phyloP scores from a whole-genome alignment of 176 grass and related monocot genomes.

The Zoysia pacifica region DNA sequence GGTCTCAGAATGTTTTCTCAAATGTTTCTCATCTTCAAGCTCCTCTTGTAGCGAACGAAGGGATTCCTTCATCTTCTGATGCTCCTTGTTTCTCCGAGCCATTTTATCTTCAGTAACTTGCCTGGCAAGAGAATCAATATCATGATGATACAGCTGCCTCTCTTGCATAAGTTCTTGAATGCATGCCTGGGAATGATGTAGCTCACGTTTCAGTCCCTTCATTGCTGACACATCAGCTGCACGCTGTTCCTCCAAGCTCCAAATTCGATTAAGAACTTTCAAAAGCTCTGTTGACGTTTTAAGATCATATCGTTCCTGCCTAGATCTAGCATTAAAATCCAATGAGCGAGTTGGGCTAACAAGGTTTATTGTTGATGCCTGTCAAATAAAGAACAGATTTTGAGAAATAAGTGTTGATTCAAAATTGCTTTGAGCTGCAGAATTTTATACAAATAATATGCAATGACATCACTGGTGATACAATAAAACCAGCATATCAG shows the following conservation, averaged over 20 bases:
- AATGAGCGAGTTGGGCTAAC: slow-evolving; percentile 63
- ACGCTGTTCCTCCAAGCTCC: slow-evolving; percentile 98
- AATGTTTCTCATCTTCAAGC: slow-evolving; percentile 78
- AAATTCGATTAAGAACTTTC: slow-evolving; percentile 97
- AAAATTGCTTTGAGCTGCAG: slow-evolving; percentile 5
- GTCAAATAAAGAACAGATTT: slow-evolving; percentile 32
- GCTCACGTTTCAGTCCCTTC: slow-evolving; percentile 77
- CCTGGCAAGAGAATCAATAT: slow-evolving; percentile 72
- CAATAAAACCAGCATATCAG: background rate
- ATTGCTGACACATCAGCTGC: slow-evolving; percentile 61
- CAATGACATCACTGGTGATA: background rate
- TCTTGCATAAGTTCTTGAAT: slow-evolving; percentile 81
- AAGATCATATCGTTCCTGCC: slow-evolving; percentile 58
- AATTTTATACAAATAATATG: slow-evolving; percentile 26
- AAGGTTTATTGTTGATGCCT: slow-evolving; percentile 69
- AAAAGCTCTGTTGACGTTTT: slow-evolving; percentile 94
- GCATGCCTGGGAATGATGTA: slow-evolving; percentile 60
- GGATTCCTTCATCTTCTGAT: slow-evolving; percentile 66
- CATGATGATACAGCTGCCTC: slow-evolving; percentile 48
- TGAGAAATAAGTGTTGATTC: slow-evolving; percentile 21
- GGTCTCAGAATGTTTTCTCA: slow-evolving; percentile 78
- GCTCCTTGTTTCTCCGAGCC: slow-evolving; percentile 76
- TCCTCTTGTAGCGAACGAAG: slow-evolving; percentile 70
- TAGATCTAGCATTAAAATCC: slow-evolving; percentile 64
- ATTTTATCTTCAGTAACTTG: slow-evolving; percentile 73